Conservation (phyloP, 2,329 filamentous ascomycete genomes). For the Fusarium staphyleae region DNA sequence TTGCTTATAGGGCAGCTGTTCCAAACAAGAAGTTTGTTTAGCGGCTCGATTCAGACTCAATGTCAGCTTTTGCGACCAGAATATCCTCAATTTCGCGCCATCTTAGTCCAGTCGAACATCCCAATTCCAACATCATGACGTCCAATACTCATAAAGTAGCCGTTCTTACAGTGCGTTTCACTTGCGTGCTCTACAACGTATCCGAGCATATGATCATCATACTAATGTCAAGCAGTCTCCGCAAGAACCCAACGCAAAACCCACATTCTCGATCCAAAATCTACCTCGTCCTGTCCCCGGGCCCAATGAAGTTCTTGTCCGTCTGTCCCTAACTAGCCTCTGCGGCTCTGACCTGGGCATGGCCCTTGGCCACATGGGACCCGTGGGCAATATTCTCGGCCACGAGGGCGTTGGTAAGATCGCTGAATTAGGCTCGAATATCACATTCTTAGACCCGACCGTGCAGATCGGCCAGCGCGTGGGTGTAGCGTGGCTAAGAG, state of each 20-base stretch:
- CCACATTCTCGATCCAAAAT: slow-evolving; percentile 14
- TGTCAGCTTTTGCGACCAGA: no score
- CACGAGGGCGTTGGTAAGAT: slow-evolving; percentile 55
- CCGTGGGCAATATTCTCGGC: slow-evolving; percentile 47
- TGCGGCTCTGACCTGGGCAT: slow-evolving; percentile 51
- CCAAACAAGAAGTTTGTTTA: no score
- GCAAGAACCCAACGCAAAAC: slow-evolving; percentile 15
- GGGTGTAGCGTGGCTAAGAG: slow-evolving; percentile 50
- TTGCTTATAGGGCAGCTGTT: no score
- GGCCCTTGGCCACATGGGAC: slow-evolving; percentile 49
- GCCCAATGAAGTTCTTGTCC: slow-evolving; percentile 44
- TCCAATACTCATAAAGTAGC: slow-evolving; percentile 18
- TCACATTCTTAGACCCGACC: slow-evolving; percentile 33
- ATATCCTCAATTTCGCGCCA: background rate
- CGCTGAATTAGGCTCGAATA: slow-evolving; percentile 46
- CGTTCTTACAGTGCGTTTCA: slow-evolving; percentile 14
- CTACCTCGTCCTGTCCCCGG: slow-evolving; percentile 23
- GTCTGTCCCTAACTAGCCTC: slow-evolving; percentile 46
- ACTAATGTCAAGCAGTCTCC: slow-evolving; percentile 9
- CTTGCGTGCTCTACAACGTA: background rate
- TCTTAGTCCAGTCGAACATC: background rate
- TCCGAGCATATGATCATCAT: no score
- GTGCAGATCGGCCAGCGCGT: slow-evolving; percentile 46
- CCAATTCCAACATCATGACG: slow-evolving; percentile 1
- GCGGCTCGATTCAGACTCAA: no score